These are phyloP conservation scores for Neophaeococcomyces aloes DNA, from an alignment of 2,329 filamentous ascomycete species.

Conservation along the genomic window DNA sequence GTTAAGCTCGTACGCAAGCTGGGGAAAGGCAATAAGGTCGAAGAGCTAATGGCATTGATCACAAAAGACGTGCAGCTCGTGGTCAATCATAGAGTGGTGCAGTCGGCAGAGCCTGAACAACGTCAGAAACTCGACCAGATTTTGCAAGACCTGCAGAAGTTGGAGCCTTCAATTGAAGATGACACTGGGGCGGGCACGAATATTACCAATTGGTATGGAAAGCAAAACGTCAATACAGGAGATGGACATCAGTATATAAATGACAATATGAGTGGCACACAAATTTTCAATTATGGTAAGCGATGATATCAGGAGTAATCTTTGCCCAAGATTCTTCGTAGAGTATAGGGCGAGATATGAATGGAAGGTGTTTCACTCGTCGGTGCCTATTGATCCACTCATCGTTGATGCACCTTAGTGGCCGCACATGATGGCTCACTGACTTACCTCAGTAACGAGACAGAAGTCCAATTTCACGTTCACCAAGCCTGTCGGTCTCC, in stretches of 20 bases:
- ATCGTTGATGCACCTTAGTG: too few relatives aligned
- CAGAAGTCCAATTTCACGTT: too few relatives aligned
- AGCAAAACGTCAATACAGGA: background rate
- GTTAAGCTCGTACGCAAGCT: slow-evolving; percentile 2
- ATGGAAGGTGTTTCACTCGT: too few relatives aligned
- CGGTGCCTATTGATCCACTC: too few relatives aligned
- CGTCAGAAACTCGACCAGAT: slow-evolving; percentile 3
- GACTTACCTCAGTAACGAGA: too few relatives aligned
- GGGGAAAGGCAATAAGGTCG: slow-evolving; percentile 10
- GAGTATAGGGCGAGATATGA: too few relatives aligned
- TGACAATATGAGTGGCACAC: too few relatives aligned
- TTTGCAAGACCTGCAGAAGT: slow-evolving; percentile 6
- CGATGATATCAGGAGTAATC: too few relatives aligned
- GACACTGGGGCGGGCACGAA: background rate
- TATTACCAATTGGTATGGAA: background rate
- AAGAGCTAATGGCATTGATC: slow-evolving; percentile 10
- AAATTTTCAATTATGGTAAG: too few relatives aligned
- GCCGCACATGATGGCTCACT: too few relatives aligned
- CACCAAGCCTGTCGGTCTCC: too few relatives aligned
- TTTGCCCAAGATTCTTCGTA: too few relatives aligned
- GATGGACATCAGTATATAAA: background rate
- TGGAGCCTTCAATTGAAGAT: slow-evolving; percentile 3
- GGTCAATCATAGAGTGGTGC: slow-evolving; percentile 8
- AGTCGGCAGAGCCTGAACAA: slow-evolving; percentile 2
- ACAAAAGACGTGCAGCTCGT: slow-evolving; percentile 3